Percentiles rank a stretch among this genome's conserved stretches.
Evolutionary conservation across 768 basidiomycete genomes (phyloP).

Genomic region (Boletellus ananiceps): DNA sequence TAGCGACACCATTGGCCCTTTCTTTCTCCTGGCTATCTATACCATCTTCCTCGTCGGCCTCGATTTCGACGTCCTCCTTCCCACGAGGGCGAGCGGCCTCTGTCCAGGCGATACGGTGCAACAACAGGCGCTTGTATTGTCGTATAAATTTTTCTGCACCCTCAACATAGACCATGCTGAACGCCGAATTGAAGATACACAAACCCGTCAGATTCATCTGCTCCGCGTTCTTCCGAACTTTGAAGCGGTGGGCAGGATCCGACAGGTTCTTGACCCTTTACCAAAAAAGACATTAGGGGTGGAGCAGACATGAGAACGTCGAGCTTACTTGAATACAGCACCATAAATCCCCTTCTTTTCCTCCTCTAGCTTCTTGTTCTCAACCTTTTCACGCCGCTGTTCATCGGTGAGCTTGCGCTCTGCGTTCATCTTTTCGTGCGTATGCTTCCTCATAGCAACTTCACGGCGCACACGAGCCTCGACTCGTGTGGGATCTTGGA

Average conservation of each 20-base stretch:
- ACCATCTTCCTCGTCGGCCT: constrained; percentile 44
- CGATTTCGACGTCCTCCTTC: constrained; percentile 65
- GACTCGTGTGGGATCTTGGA: constrained; percentile 96
- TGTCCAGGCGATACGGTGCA: constrained; percentile 89
- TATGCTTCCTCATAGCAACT: constrained; percentile 83
- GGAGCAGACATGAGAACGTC: not conserved
- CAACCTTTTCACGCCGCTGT: constrained; percentile 80
- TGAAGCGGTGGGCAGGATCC: constrained; percentile 94
- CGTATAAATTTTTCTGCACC: constrained; percentile 82
- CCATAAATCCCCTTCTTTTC: constrained; percentile 82
- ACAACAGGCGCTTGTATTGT: constrained; percentile 83
- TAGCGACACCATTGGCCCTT: constrained; percentile 29
- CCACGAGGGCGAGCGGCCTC: constrained; percentile 80
- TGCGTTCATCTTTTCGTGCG: constrained; percentile 90
- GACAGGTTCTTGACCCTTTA: constrained; percentile 74
- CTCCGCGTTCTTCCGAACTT: constrained; percentile 94
- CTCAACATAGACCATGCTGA: constrained; percentile 91
- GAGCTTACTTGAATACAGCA: constrained; percentile 85
- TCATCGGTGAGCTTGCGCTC: constrained; percentile 92
- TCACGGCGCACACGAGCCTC: constrained; percentile 94
- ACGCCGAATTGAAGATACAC: constrained; percentile 85
- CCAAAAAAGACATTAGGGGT: not conserved
- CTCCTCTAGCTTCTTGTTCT: constrained; percentile 80
- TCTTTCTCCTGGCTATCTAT: constrained; percentile 27
- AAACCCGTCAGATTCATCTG: constrained; percentile 84